phyloP scores from a whole-genome alignment of 306 rosid genomes.

The Ceratonia siliqua region DNA sequence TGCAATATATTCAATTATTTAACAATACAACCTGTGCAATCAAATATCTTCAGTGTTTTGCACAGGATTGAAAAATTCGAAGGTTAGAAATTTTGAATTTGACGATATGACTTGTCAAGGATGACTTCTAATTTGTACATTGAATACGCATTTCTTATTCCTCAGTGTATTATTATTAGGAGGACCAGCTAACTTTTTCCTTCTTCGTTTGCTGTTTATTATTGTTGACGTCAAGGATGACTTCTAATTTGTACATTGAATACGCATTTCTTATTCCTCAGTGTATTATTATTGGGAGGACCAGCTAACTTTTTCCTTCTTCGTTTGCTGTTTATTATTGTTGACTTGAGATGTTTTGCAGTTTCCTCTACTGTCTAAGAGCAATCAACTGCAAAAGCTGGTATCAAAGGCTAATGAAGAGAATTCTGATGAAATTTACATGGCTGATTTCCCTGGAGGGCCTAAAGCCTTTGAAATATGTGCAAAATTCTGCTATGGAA shows the following conservation, averaged over 20 bases:
- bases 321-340: background rate
- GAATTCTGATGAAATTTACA: conserved; percentile 61
- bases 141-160: no score
- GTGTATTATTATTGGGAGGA: no score
- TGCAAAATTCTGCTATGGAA: conserved; percentile 96
- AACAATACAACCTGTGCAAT: background rate
- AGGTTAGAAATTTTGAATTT: background rate
- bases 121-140: no score
- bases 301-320: background rate
- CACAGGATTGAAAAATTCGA: background rate
- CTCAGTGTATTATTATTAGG: no score
- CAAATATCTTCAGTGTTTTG: background rate
- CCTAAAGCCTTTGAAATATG: conserved; percentile 92
- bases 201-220: no score
- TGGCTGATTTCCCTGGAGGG: conserved; percentile 91
- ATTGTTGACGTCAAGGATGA: no score
- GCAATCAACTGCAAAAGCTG: conserved; percentile 68
- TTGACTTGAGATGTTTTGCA: conserved; percentile 36
- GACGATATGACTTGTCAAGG: background rate
- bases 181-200: no score
- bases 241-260: no score
- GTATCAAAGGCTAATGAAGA: conserved; percentile 66
- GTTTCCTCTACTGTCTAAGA: conserved; percentile 94
- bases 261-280: no score
- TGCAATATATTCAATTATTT: background rate